Percentiles rank a stretch among this genome's conserved stretches.
These are phyloP conservation scores for Cystobasidium onofrii DNA, from an alignment of 768 basidiomycete species.

Conservation along the genomic window DNA sequence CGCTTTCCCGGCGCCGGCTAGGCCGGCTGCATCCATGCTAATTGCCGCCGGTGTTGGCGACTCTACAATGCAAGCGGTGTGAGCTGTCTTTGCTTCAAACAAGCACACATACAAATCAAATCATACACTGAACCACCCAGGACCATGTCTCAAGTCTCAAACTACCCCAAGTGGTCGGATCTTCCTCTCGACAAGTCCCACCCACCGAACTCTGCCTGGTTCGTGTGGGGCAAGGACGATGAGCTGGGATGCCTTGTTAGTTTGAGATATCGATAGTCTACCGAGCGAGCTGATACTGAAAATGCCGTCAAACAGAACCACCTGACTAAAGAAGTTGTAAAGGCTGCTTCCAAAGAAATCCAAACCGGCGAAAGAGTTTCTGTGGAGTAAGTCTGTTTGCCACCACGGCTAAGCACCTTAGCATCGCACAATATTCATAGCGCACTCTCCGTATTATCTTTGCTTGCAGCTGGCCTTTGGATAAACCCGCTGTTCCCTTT, in stretches of 20 bases:
- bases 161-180: not conserved
- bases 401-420: too few species aligned
- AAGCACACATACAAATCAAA: not conserved
- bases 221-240: slow-evolving; percentile 1
- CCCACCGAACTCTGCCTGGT: not conserved
- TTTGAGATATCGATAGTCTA: too few species aligned
- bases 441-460: not conserved
- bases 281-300: too few species aligned
- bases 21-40: not conserved
- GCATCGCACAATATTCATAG: too few species aligned
- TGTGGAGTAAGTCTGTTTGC: not conserved
- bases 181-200: slow-evolving; percentile 2
- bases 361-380: not conserved
- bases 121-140: not conserved
- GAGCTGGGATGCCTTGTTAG: not conserved
- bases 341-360: not conserved
- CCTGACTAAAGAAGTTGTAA: not conserved
- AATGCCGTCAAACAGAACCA: not conserved
- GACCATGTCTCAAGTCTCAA: not conserved
- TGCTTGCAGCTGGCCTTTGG: not conserved
- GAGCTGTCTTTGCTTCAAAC: not conserved
- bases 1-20: too few species aligned
- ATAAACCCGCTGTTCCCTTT: not conserved
- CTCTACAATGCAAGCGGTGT: not conserved
- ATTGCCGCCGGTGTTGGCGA: not conserved